phyloP scores from a whole-genome alignment of 2,329 filamentous ascomycete species.

The Paecilomyces formosus region DNA sequence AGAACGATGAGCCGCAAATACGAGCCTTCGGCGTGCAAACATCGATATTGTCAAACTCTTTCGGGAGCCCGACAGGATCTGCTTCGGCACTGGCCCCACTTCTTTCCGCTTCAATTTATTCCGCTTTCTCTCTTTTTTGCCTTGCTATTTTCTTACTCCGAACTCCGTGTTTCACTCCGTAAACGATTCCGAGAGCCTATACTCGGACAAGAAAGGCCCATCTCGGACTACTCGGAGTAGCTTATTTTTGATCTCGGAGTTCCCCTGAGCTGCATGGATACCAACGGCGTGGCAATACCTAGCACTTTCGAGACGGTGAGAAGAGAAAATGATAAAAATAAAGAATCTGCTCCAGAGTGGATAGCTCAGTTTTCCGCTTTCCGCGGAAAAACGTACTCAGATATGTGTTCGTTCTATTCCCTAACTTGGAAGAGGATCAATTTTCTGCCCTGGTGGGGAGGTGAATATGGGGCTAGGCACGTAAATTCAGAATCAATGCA shows the following conservation, averaged over 20 bases:
- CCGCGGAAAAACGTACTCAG: background rate
- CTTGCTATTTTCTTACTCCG: background rate
- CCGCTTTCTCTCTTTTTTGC: background rate
- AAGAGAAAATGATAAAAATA: background rate
- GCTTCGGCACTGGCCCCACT: background rate
- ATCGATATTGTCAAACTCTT: background rate
- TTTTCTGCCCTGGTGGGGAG: background rate
- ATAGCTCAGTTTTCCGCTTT: background rate
- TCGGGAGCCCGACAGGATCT: background rate
- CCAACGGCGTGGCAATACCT: background rate
- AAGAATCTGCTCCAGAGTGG: background rate
- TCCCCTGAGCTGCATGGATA: background rate
- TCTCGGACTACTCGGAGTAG: background rate
- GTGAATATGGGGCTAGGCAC: background rate
- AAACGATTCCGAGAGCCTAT: background rate
- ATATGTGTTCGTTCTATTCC: background rate
- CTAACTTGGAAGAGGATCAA: background rate
- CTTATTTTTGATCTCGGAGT: background rate
- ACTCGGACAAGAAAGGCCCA: background rate
- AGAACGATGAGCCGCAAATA: background rate
- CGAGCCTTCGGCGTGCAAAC: background rate
- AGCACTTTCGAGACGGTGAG: background rate
- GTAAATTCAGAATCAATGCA: background rate
- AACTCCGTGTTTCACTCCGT: background rate
- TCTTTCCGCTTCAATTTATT: background rate